Evolutionary conservation across 306 rosid genomes (phyloP), one percentile per base, ranked within the genome.

Genomic region (Leucaena leucocephala): DNA sequence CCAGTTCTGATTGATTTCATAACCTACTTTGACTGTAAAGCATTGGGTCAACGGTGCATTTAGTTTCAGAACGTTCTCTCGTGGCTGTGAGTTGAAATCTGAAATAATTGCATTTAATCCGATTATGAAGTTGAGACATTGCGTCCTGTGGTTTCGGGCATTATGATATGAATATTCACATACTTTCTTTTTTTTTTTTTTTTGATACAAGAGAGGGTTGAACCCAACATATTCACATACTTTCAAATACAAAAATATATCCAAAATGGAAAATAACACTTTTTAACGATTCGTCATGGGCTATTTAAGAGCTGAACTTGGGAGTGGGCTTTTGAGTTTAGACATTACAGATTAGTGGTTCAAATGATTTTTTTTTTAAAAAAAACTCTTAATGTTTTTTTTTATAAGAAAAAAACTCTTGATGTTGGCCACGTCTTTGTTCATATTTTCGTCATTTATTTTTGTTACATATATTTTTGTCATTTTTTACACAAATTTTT

Each of bases 1-100:
- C 83, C 98, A 91, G 82, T 95, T 95, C 89, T 95, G 90, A 92
- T 88, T 44, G 54, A 42, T 45, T 76, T 80, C 73, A 15, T 55
- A 7, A 6, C 62, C 62, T 55, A 34, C 61, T 46, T 46, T 58
- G 35, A 9, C 15, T 22, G 54, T 65, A 65, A 45, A 71, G 75
- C 80, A 52, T 79, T 59, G 78, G 22, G 69, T 64, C 39, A 54
- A 33, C 57, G 21, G 52, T 68, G 36, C 72, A 68, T 68, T 43
- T 4, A 67, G 72, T 77, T 72, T 76, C 50, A 63, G 44, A 45
- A 64, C 14, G 40, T 33, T 46, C 11, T 52, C 22, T 59, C 71
- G 75, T 40, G 33, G 19, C 34, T 6, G 52, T 4, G 64, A 10
- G 55, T 44, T 76, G 69, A 61, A 77, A 68, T 78, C 45, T 69